Conservation (phyloP, 768 basidiomycete species). For the Kwoniella sp. region DNA sequence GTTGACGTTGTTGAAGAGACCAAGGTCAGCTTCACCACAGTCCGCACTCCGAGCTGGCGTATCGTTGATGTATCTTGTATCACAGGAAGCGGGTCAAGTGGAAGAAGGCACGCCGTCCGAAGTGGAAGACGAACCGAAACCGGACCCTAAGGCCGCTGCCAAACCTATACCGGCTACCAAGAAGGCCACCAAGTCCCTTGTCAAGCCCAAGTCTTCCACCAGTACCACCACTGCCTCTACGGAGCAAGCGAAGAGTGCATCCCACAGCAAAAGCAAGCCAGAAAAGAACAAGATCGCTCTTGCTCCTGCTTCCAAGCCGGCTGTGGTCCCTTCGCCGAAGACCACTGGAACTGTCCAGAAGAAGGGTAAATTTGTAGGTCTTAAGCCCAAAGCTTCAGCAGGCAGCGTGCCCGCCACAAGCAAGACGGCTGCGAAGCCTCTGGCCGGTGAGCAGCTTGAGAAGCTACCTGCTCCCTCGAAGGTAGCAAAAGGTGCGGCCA, state of each 20-base stretch:
- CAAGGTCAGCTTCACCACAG: not conserved
- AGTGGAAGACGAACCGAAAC: not conserved
- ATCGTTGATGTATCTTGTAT: no score
- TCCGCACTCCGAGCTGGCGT: no score
- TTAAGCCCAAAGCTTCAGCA: not conserved
- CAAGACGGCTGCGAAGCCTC: not conserved
- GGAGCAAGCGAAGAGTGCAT: not conserved
- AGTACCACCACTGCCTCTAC: not conserved
- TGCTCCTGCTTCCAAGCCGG: not conserved
- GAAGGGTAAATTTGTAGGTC: not conserved
- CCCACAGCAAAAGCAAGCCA: not conserved
- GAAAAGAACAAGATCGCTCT: constrained; percentile 3
- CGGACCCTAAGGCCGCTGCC: not conserved
- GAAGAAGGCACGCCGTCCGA: no score
- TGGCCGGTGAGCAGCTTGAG: not conserved
- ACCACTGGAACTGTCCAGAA: not conserved
- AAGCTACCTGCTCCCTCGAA: not conserved
- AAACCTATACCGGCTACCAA: not conserved
- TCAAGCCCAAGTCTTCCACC: not conserved
- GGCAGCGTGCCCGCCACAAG: not conserved
- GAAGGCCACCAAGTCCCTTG: not conserved
- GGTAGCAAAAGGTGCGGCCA: not conserved
- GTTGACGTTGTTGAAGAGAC: not conserved
- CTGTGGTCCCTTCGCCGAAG: not conserved
- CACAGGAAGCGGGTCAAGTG: no score